Percentiles rank a stretch among this genome's conserved stretches.
These are phyloP conservation scores for Lachnellula willkommii DNA, from an alignment of 2,329 filamentous ascomycete genomes.

Conservation along the genomic window DNA sequence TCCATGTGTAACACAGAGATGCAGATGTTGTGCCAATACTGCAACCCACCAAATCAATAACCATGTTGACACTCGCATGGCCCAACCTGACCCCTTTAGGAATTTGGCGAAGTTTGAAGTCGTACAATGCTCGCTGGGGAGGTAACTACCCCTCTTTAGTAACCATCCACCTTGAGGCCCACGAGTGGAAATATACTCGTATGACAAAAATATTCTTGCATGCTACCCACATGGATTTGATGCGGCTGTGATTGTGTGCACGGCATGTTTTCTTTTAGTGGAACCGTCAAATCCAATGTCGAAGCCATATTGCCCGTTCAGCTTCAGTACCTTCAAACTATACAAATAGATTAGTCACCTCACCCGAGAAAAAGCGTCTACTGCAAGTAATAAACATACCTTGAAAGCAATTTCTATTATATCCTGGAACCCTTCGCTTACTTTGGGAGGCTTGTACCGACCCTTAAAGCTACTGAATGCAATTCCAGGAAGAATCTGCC, in stretches of 20 bases:
- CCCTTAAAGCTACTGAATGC: conserved; percentile 74
- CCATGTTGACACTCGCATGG: not conserved
- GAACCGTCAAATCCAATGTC: conserved; percentile 62
- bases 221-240: conserved; percentile 1
- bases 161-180: not conserved
- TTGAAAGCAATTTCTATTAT: conserved; percentile 70
- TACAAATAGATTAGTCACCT: not conserved
- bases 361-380: not conserved
- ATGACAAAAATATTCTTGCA: not conserved
- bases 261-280: not conserved
- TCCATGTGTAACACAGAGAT: not conserved
- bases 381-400: conserved; percentile 35
- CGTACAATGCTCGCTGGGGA: not conserved
- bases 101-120: not conserved
- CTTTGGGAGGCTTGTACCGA: conserved; percentile 65
- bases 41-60: not conserved
- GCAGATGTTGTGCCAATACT: not conserved
- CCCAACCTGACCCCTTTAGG: not conserved
- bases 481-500: conserved; percentile 66
- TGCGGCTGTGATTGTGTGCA: conserved; percentile 8
- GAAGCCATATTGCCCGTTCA: conserved; percentile 66
- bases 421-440: conserved; percentile 78
- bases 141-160: not conserved
- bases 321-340: conserved; percentile 42
- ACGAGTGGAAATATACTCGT: not conserved